Evolutionary conservation across 495 filamentous ascomycete genomes (phyloP).

Genomic region (Aspergillus carlsbadensis): DNA sequence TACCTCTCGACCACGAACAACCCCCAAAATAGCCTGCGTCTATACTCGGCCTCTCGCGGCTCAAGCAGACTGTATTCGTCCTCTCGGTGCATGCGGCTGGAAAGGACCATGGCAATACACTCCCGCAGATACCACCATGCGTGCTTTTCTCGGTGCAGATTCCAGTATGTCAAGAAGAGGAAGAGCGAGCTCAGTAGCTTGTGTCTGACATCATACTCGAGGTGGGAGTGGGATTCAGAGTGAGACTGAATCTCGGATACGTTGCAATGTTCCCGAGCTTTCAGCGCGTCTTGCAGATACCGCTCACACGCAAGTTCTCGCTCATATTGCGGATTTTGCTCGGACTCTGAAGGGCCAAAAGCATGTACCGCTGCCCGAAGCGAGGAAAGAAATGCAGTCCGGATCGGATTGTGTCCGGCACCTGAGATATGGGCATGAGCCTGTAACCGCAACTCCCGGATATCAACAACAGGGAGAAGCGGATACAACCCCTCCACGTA

Average conservation of each 20-base stretch:
- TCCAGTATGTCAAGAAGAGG: constrained; percentile 8
- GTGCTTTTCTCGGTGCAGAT: neutral
- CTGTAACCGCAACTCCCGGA: neutral
- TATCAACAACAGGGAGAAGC: neutral
- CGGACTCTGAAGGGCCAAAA: neutral
- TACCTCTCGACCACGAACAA: constrained; percentile 6
- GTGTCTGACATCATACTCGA: neutral
- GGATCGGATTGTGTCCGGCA: neutral
- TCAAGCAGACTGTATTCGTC: neutral
- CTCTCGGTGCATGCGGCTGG: neutral
- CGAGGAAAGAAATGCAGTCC: neutral
- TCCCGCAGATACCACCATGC: constrained; percentile 11
- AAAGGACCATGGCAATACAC: neutral
- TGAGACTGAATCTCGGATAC: neutral
- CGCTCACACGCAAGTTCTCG: neutral
- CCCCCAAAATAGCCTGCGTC: neutral
- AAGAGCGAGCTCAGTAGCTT: neutral
- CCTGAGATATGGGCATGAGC: neutral
- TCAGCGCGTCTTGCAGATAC: neutral
- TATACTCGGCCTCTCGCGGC: neutral
- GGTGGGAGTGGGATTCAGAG: neutral
- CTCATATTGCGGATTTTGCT: neutral
- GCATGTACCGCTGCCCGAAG: neutral
- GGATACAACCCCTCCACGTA: neutral
- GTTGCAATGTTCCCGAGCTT: neutral